A percentile compares a stretch with the other conserved stretches of the same genome.
Evolutionary conservation across 129 eudicot species (phyloP).

Genomic region (Centella asiatica): DNA sequence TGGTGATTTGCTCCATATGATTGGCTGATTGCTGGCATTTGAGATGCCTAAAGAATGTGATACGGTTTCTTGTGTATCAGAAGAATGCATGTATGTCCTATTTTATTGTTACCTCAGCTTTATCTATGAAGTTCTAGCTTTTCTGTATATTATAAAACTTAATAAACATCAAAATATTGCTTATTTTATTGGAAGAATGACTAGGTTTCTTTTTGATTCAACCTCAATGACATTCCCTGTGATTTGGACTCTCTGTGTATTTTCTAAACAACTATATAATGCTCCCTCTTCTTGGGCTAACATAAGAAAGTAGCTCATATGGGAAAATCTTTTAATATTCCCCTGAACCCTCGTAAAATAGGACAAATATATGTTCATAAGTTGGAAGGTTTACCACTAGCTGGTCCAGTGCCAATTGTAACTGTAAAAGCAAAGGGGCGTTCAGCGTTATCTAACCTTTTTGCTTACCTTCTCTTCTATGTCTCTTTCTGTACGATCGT

Average conservation of each 20-base stretch:
- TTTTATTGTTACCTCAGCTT: not conserved
- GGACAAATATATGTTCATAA: too few relatives aligned
- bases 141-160: not conserved
- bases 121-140: not conserved
- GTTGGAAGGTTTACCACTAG: too few relatives aligned
- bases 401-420: too few relatives aligned
- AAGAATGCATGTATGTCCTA: not conserved
- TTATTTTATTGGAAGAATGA: too few relatives aligned
- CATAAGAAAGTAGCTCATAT: too few relatives aligned
- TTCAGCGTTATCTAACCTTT: slow-evolving; percentile 15
- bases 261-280: not conserved
- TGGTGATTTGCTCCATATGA: not conserved
- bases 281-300: too few relatives aligned
- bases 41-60: not conserved
- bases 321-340: too few relatives aligned
- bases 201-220: not conserved
- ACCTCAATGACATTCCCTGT: not conserved
- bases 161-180: too few relatives aligned
- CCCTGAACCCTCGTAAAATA: too few relatives aligned
- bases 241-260: not conserved
- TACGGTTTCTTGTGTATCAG: not conserved
- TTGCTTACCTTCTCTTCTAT: slow-evolving; percentile 13
- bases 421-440: too few relatives aligned
- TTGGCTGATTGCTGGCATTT: not conserved
- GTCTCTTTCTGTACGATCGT: slow-evolving; percentile 2